phyloP scores from a whole-genome alignment of 805 yeast genomes.

The Jamesozyma piceae region DNA sequence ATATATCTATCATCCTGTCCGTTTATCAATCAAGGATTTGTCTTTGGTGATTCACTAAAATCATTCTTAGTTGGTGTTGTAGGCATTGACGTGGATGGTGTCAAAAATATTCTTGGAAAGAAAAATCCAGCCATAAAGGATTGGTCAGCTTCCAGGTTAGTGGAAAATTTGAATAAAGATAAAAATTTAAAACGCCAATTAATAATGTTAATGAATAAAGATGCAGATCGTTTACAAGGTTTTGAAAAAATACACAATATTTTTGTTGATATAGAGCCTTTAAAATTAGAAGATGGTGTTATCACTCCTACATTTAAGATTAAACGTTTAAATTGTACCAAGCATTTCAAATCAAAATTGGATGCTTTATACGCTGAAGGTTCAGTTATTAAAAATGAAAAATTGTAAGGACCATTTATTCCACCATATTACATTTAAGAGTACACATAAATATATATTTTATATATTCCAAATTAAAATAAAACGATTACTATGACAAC shows the following conservation, averaged over 20 bases:
- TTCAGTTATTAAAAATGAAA: slow-evolving; percentile 24
- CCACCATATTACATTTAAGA: not conserved
- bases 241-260: slow-evolving; percentile 56
- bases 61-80: slow-evolving; percentile 49
- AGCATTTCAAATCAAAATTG: slow-evolving; percentile 34
- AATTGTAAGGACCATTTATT: slow-evolving; percentile 5
- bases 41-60: slow-evolving; percentile 55
- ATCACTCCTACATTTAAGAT: slow-evolving; percentile 61
- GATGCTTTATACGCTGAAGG: slow-evolving; percentile 44
- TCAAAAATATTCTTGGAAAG: slow-evolving; percentile 26
- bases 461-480: not conserved
- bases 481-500: too few species aligned
- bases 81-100: slow-evolving; percentile 48
- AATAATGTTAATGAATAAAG: slow-evolving; percentile 15
- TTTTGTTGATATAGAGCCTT: slow-evolving; percentile 46
- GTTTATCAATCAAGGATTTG: slow-evolving; percentile 43
- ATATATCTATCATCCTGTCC: slow-evolving; percentile 46
- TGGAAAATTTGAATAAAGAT: slow-evolving; percentile 16
- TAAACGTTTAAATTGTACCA: slow-evolving; percentile 42
- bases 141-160: slow-evolving; percentile 25
- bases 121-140: slow-evolving; percentile 27
- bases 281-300: slow-evolving; percentile 50
- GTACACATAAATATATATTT: not conserved
- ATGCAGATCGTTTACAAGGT: slow-evolving; percentile 39
- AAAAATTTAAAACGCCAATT: slow-evolving; percentile 12